Conservation (phyloP, 768 basidiomycete species). For the Amyloporia xantha region DNA sequence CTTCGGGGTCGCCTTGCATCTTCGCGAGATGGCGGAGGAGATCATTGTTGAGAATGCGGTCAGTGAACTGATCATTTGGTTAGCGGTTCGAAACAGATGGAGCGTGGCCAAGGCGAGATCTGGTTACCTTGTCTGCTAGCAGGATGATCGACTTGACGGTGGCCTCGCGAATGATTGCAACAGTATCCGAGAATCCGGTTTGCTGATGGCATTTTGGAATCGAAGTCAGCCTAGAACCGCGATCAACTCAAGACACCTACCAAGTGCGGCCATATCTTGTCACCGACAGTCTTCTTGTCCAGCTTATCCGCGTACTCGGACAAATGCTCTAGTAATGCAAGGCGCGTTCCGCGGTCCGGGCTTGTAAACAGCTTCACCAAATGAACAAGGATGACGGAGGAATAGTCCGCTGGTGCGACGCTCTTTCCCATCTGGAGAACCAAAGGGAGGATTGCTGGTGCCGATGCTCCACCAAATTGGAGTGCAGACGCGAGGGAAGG, state of each 20-base stretch:
- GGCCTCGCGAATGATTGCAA: constrained; percentile 89
- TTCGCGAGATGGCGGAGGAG: constrained; percentile 88
- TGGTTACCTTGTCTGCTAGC: constrained; percentile 72
- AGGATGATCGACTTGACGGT: constrained; percentile 85
- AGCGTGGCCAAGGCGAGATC: not conserved
- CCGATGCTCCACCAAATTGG: constrained; percentile 68
- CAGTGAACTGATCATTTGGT: constrained; percentile 53
- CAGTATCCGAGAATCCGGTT: constrained; percentile 93
- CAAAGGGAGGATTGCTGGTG: constrained; percentile 74
- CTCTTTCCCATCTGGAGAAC: constrained; percentile 75
- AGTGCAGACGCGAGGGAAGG: constrained; percentile 78
- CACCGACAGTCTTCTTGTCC: constrained; percentile 76
- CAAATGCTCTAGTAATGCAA: constrained; percentile 87
- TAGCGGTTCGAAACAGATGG: not conserved
- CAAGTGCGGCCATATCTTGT: constrained; percentile 90
- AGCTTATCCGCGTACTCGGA: constrained; percentile 80
- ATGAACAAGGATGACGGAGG: constrained; percentile 61
- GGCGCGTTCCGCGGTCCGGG: constrained; percentile 88
- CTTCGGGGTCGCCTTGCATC: constrained; percentile 87
- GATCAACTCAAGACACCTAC: constrained; percentile 36
- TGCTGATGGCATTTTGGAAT: constrained; percentile 47
- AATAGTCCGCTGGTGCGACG: constrained; percentile 65
- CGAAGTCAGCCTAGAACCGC: not conserved
- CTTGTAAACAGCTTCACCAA: constrained; percentile 81
- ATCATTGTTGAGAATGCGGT: constrained; percentile 94